A percentile compares a stretch with the other conserved stretches of the same genome.
Conservation (phyloP, 306 rosid genomes). For the Gastrolobium villosum region DNA sequence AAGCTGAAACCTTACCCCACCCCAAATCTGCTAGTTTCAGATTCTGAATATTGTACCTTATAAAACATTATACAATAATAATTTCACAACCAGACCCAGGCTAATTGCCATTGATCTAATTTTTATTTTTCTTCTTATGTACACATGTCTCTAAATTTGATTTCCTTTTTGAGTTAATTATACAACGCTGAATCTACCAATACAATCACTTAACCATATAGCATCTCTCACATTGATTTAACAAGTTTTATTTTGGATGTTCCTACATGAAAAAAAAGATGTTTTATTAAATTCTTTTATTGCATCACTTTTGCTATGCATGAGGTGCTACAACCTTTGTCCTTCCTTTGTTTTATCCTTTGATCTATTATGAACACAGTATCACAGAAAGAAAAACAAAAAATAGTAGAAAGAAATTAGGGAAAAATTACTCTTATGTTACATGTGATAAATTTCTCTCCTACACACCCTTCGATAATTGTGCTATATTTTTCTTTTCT, state of each 20-base stretch:
- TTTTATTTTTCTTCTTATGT: not conserved
- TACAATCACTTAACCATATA: not conserved
- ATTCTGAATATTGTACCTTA: not conserved
- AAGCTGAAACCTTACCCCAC: slow-evolving; percentile 23
- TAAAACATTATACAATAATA: slow-evolving; percentile 21
- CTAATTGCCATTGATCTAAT: not conserved
- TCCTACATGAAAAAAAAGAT: not conserved
- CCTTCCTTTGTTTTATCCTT: slow-evolving; percentile 3
- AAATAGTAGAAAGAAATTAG: not conserved
- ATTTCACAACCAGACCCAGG: not conserved
- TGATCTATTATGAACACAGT: not conserved
- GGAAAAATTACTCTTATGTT: too few species aligned
- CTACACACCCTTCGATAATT: too few species aligned
- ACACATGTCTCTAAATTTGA: not conserved
- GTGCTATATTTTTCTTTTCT: too few species aligned
- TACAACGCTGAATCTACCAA: too few species aligned
- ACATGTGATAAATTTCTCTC: too few species aligned
- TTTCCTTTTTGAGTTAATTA: too few species aligned
- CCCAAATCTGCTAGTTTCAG: not conserved
- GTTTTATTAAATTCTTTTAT: not conserved
- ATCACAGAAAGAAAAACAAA: not conserved
- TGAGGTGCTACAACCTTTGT: slow-evolving; percentile 17
- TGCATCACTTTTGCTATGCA: slow-evolving; percentile 7
- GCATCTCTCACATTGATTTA: not conserved
- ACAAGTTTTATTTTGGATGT: not conserved